Base-by-base conservation (phyloP, 768 basidiomycete species). In the Lentinula raphanica region DNA sequence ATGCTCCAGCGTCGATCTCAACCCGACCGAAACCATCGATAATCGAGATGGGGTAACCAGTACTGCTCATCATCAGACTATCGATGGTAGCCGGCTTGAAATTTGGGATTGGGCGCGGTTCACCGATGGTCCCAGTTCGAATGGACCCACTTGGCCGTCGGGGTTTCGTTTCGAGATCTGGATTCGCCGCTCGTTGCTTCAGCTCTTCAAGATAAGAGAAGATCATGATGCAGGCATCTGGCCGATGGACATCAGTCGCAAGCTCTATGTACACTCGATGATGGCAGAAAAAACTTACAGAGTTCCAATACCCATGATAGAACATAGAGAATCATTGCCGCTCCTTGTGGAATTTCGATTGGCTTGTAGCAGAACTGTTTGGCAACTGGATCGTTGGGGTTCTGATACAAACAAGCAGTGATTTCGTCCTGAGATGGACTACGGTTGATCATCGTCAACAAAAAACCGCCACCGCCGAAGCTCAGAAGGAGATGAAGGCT, bases 391-490 rank as follows among this genome's bases (percentile, higher is more conserved):
- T 70, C 67, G 28, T 51, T 65, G 8, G 68, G 69, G 28, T 71
- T 71, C 32, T 36, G 51, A 21, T 25, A 3, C 40, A 78, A 64
- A 63, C 82, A 82, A 36, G 69, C 68, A 21, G 64, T 56, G 53
- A 81, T 64, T 5, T 72, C 71, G 9, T 67, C 64, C 54, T 68
- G 61, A 12, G 74, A 66, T 56, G 75, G 73, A 50, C 74, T 65
- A 60, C 77, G 70, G 68, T 71, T 74, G 32, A 75, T 71, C 59
- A 70, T 73, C 72, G 76, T 82, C 49, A 84, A 64, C 59, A 76
- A 70, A 72, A 76, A 82, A 50, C 76, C 70, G 19, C 82, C 82
- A 29, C 75, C 72, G 17, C 65, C 75, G 59, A 85, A 69, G 68
- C 73, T 78, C 62, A 80, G 60, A 28, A 76, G 71, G 23, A 84